phyloP scores from a whole-genome alignment of 2,329 filamentous ascomycete species.

The Penicillium sp. region DNA sequence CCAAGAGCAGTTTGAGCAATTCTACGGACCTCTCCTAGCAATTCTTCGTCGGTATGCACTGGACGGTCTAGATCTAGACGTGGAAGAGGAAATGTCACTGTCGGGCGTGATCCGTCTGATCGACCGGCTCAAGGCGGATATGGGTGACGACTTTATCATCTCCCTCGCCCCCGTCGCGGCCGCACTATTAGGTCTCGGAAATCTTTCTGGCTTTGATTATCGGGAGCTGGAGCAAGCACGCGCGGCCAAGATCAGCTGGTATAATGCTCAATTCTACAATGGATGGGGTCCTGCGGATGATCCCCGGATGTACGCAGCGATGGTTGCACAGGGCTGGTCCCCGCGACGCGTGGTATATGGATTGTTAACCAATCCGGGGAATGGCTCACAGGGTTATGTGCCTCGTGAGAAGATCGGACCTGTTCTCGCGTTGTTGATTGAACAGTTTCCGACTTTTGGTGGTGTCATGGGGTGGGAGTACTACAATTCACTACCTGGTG shows the following conservation, averaged over 20 bases:
- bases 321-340: constrained; percentile 58
- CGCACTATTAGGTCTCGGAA: constrained; percentile 57
- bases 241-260: constrained; percentile 67
- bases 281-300: constrained; percentile 68
- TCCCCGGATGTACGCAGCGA: constrained; percentile 39
- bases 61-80: constrained; percentile 70
- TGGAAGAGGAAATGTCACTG: constrained; percentile 70
- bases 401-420: constrained; percentile 52
- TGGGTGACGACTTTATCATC: constrained; percentile 59
- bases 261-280: constrained; percentile 90
- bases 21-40: constrained; percentile 63
- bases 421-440: constrained; percentile 53
- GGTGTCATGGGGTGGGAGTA: constrained; percentile 96
- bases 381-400: constrained; percentile 62
- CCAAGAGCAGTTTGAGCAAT: constrained; percentile 60
- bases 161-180: constrained; percentile 77
- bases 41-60: constrained; percentile 57
- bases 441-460: constrained; percentile 64
- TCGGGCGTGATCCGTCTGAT: constrained; percentile 61
- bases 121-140: constrained; percentile 54
- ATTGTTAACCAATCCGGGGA: constrained; percentile 69
- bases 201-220: constrained; percentile 78
- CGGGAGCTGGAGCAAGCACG: constrained; percentile 63
- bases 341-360: constrained; percentile 71
- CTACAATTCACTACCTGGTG: constrained; percentile 71